Base-by-base conservation (phyloP, 2,329 filamentous ascomycete genomes). In the Penicillium sp. region DNA sequence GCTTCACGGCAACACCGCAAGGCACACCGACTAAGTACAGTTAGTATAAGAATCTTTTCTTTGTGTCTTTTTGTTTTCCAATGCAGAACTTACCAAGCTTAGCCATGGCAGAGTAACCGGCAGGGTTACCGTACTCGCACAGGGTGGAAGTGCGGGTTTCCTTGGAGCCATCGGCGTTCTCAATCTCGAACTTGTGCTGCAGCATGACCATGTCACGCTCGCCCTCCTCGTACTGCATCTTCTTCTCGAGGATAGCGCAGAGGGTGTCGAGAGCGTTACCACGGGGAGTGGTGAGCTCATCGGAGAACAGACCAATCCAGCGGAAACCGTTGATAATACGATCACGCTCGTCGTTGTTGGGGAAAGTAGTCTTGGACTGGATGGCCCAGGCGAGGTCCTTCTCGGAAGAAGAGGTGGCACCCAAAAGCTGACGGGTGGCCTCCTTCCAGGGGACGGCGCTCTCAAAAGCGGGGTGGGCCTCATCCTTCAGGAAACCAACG, bases 211-310 rank as follows among this genome's bases (percentile, higher is more conserved):
- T 80, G 75, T 96, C 92, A 56, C 92, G 87, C 84, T 96, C 91
- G 58, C 83, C 88, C 66, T 88, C 81, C 69, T 84, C 88, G 75
- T 88, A 96, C 75, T 89, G 84, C 90, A 96, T 95, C 85, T 95
- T 96, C 81, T 89, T 79, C 81, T 96, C 91, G 27, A 96, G 84
- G 3, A 86, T 89, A 29, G 90, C 90, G 78, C 92, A 96, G 37
- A 96, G 85, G n/a, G 89, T 93, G 75, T 96, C 92, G 23, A 96
- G 83, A 4, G 91, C 89, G 79, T 90, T 96, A 52, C 86, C 88
- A 53, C 85, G 81, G 26, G 90, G 87, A 6, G 78, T 88, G 69
- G 88, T 91, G 33, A 84, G 78, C 69, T 85, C 82, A 62, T 86
- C 82, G 42, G 85, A 88, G 77, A 91, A 88, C 59, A 86, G 71